Conservation (phyloP, 1,139 yeast genomes). For the Kluyveromyces sp. region DNA sequence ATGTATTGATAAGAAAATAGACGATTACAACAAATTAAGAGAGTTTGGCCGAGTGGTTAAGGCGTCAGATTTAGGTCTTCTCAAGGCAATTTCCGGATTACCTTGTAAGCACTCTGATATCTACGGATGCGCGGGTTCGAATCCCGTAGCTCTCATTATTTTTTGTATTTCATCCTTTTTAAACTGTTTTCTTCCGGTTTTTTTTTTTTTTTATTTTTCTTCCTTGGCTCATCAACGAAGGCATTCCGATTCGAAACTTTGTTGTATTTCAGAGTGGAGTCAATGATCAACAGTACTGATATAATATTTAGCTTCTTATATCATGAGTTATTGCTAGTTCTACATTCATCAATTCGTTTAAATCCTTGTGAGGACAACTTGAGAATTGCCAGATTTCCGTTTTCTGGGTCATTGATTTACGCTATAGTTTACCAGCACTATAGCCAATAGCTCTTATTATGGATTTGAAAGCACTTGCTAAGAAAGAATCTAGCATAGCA, state of each 20-base stretch:
- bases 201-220: background rate
- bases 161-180: slow-evolving; percentile 4
- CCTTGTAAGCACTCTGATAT: slow-evolving; percentile 17
- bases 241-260: background rate
- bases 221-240: background rate
- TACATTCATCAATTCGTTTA: no score
- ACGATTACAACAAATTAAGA: slow-evolving; percentile 10
- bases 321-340: background rate
- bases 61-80: slow-evolving; percentile 38
- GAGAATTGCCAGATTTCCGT: no score
- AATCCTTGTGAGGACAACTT: no score
- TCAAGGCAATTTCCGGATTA: background rate
- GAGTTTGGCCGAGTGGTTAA: slow-evolving; percentile 42
- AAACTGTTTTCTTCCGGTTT: background rate
- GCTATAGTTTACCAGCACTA: no score
- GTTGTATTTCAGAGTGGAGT: background rate
- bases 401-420: no score
- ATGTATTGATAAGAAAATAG: no score
- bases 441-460: background rate
- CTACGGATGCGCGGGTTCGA: slow-evolving; percentile 26
- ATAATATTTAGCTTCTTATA: background rate
- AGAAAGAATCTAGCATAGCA: slow-evolving; percentile 51
- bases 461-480: slow-evolving; percentile 31
- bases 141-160: slow-evolving; percentile 23
- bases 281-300: no score